A percentile compares a stretch with the other conserved stretches of the same genome.
Conservation (phyloP, 169 alveolate genomes). For the Sarcocystis neurona region DNA sequence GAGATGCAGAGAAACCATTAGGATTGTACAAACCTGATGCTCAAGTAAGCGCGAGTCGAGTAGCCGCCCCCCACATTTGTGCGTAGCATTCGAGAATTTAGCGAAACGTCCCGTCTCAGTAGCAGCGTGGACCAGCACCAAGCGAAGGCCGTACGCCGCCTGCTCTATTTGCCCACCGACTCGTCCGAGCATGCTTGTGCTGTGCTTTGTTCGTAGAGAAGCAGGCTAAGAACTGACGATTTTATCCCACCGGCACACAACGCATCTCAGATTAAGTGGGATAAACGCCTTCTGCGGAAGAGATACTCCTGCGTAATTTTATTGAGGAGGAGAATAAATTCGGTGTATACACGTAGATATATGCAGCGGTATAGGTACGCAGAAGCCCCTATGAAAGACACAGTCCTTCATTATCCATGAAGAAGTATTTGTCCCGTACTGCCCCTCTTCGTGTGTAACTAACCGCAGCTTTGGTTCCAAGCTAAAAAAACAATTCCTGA, state of each 20-base stretch:
- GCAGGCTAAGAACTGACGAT: slow-evolving; percentile 25
- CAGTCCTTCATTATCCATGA: too few relatives aligned
- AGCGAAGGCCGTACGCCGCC: neutral
- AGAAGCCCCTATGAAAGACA: too few relatives aligned
- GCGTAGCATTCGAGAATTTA: neutral
- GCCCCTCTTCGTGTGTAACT: too few relatives aligned
- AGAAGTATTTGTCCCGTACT: too few relatives aligned
- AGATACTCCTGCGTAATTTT: too few relatives aligned
- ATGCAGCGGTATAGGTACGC: too few relatives aligned
- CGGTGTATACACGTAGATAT: too few relatives aligned
- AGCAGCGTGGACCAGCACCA: neutral
- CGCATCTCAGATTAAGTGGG: neutral
- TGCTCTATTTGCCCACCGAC: neutral
- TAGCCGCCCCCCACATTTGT: neutral
- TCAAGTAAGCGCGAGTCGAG: slow-evolving; percentile 5
- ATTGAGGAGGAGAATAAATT: too few relatives aligned
- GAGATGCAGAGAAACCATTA: slow-evolving; percentile 4
- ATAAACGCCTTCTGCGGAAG: too few relatives aligned
- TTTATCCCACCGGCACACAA: slow-evolving; percentile 6
- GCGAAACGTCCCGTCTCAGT: neutral
- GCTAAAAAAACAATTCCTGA: neutral
- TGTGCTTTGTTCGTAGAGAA: neutral
- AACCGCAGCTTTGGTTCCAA: neutral
- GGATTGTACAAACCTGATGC: slow-evolving; percentile 13
- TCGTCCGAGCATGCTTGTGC: neutral